Base-by-base conservation (phyloP, 345 rosid species). In the Populus euphratica region DNA sequence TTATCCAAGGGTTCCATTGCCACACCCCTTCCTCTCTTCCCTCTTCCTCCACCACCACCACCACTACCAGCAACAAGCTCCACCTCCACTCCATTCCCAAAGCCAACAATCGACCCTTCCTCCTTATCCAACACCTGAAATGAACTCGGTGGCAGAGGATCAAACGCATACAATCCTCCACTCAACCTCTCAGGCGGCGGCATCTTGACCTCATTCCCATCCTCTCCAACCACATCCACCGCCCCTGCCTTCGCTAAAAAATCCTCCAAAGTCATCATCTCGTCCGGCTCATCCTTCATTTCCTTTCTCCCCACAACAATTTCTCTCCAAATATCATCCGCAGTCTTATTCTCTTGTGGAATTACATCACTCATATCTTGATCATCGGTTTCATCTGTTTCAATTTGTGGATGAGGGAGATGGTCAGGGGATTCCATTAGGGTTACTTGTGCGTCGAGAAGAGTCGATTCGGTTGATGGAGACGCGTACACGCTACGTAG, bases 181-280 rank as follows among this genome's bases (percentile, higher is more conserved):
- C 88, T 85, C 82, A 85, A 75, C 82, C 86, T 77, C 81, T 81
- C 86, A 18, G 84, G 77, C 68, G 64, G 83, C 9, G 72, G 56
- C 75, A 87, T 77, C 81, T 77, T 77, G 12, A 62, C 68, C 52
- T 73, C 84, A 8, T 77, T 72, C 17, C 64, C 84, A 2, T 81
- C 80, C 8, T 72, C 89, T 79, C 78, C 29, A 78, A 81, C 74
- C 78, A 85, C 73, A 54, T 74, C 74, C 31, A 87, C 86, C 8
- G 89, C 97, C 0, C 88, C 91, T 5, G 92, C 92, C 87, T 82
- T 89, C 2, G 88, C 95, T 77, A 96, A 84, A 73, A 96, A 96
- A 79, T 96, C 97, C 81, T 96, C 99, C 71, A 96, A 86, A 71
- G 99, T 96, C 89, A 92, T 91, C 92, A 93, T 82, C 76, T 91